A percentile compares a stretch with the other conserved stretches of the same genome.
Conservation (phyloP, 2,329 filamentous ascomycete genomes). For the Coniochaeta sp. region DNA sequence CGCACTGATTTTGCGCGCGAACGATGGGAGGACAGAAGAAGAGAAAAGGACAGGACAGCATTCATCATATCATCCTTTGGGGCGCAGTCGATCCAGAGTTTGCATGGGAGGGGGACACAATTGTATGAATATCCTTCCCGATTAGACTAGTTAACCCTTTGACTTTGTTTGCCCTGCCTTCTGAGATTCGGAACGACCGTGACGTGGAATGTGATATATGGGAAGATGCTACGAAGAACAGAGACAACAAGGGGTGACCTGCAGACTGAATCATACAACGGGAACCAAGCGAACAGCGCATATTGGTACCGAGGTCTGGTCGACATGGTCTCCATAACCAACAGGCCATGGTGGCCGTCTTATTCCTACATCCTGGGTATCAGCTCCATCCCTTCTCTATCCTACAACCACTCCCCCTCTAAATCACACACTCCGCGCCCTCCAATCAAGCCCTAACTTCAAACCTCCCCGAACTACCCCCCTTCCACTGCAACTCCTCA, state of each 20-base stretch:
- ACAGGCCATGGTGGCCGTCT: no score
- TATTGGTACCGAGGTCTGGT: no score
- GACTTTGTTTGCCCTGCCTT: no score
- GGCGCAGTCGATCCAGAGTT: background rate
- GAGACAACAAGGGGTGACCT: no score
- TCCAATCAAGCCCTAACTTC: background rate
- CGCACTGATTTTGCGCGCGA: background rate
- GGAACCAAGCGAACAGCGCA: no score
- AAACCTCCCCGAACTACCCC: slow-evolving; percentile 3
- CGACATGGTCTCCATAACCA: no score
- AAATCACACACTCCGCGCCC: background rate
- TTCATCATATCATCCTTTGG: background rate
- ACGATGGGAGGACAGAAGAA: background rate
- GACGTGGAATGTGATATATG: no score
- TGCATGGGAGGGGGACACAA: background rate
- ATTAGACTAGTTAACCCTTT: background rate
- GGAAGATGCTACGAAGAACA: no score
- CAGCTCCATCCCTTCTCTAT: background rate
- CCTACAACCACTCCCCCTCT: no score
- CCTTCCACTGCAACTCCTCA: slow-evolving; percentile 21
- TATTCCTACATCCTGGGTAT: background rate
- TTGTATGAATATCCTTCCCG: background rate
- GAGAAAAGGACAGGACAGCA: background rate
- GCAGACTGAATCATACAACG: no score
- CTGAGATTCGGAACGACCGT: no score